Base-by-base conservation (phyloP, 2,329 filamentous ascomycete genomes). In the Colletotrichum somersetense region DNA sequence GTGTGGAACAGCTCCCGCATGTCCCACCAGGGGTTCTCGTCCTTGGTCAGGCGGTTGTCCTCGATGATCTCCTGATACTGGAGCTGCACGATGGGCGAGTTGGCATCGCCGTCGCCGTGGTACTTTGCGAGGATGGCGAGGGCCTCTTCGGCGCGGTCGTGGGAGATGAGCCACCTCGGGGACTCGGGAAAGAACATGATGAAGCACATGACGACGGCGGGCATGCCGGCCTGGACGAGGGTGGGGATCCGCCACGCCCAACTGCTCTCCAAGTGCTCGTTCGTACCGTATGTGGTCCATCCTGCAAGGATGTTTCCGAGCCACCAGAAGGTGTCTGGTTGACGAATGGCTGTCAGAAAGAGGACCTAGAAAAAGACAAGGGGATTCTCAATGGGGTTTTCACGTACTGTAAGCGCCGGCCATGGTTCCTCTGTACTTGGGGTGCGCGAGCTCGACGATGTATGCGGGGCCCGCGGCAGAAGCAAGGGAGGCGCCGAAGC, bases 171-270 rank as follows among this genome's bases (percentile, higher is more conserved):
- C 92, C 93, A 95, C 67, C 91, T 87, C 10, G 89, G 89, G 3
- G 86, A 89, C 80, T 96, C 93, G 0, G 92, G 93, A 83, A 96
- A 94, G 33, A 86, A 75, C 30, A 87, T 76, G 73, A 96, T 95
- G 65, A 94, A 85, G 0, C 88, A 53, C 53, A 86, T 81, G 52
- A 90, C 86, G 11, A 90, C 74, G 1, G 78, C 67, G 18, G 42
- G 80, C 61, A 74, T 62, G 26, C 83, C 81, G 35, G 84, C 79
- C 75, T 89, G 88, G 2, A 88, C 79, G 75, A 88, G 82, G 10
- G 89, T 85, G 0, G 90, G 90, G 23, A 89, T 84, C 35, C 87
- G 82, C 91, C 91, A 92, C 0, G 88, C 81, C 82, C 82, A 84
- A 3, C 79, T 85, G 50, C 76, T 70, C 0, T 67, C 10, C 7